A percentile compares a stretch with the other conserved stretches of the same genome.
phyloP scores from a whole-genome alignment of 768 basidiomycete genomes.

The Saitozyma podzolica region DNA sequence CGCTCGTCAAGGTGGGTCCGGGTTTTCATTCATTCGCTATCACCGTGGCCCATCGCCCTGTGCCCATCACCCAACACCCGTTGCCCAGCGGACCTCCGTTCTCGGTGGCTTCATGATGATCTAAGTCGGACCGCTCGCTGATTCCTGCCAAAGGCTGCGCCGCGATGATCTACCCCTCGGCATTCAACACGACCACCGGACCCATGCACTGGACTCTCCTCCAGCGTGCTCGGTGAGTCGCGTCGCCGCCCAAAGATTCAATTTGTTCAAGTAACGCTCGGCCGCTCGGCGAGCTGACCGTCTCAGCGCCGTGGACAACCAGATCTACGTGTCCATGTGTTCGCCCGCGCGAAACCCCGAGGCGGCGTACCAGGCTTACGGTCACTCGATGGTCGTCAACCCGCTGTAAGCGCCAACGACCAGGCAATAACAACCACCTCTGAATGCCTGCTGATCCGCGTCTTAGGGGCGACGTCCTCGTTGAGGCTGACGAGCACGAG shows the following conservation, averaged over 20 bases:
- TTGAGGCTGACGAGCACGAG: slow-evolving; percentile 73
- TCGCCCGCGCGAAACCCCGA: slow-evolving; percentile 84
- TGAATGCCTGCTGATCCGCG: background rate
- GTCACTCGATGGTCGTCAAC: slow-evolving; percentile 87
- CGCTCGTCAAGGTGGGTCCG: slow-evolving; percentile 72
- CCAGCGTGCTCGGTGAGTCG: slow-evolving; percentile 73
- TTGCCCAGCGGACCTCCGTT: no score
- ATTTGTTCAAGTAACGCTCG: background rate
- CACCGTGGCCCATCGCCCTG: no score
- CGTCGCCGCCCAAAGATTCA: no score
- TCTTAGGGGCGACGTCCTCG: slow-evolving; percentile 70
- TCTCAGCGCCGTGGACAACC: slow-evolving; percentile 86
- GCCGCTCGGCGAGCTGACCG: slow-evolving; percentile 6
- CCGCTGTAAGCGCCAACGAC: slow-evolving; percentile 68
- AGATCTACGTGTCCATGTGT: slow-evolving; percentile 94
- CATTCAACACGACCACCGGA: slow-evolving; percentile 94
- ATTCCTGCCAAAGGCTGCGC: slow-evolving; percentile 66
- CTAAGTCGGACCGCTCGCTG: no score
- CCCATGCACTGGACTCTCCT: slow-evolving; percentile 95
- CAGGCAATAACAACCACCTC: no score
- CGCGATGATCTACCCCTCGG: slow-evolving; percentile 84
- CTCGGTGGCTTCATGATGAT: no score
- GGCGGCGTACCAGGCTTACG: slow-evolving; percentile 77
- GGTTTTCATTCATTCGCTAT: background rate
- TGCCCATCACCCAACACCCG: no score